These are phyloP conservation scores for Blakeslea trispora DNA, from an alignment of 371 early-diverging fungal species.

Conservation along the genomic window DNA sequence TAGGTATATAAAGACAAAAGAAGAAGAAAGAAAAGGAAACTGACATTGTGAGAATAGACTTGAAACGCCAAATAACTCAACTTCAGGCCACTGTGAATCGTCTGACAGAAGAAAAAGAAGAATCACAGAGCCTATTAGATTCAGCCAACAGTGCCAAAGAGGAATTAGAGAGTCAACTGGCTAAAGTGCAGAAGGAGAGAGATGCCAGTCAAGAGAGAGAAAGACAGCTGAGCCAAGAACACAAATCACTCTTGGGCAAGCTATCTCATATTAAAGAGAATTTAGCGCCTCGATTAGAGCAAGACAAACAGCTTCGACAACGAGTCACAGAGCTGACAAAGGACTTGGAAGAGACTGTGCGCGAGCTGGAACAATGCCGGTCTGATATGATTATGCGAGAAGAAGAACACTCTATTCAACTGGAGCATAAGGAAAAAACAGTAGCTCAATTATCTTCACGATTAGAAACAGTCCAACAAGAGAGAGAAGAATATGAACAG, in stretches of 20 bases:
- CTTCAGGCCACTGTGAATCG: conserved; percentile 39
- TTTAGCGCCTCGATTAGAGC: conserved; percentile 43
- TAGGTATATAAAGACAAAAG: too few relatives aligned
- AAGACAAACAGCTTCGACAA: conserved; percentile 43
- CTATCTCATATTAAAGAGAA: conserved; percentile 45
- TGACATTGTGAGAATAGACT: too few relatives aligned
- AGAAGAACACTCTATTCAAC: conserved; percentile 23
- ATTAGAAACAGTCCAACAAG: conserved; percentile 27
- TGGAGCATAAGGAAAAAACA: conserved; percentile 27
- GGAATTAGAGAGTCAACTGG: conserved; percentile 14
- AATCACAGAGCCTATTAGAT: conserved; percentile 19
- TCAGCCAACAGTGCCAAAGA: too few relatives aligned
- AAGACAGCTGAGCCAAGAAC: conserved; percentile 43
- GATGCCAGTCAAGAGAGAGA: conserved; percentile 23
- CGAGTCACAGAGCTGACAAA: conserved; percentile 28
- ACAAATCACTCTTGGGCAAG: conserved; percentile 38
- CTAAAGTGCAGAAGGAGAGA: conserved; percentile 16
- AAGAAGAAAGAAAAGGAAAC: too few relatives aligned
- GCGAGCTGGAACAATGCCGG: conserved; percentile 28
- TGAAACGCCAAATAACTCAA: conserved; percentile 45
- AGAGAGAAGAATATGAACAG: conserved; percentile 65
- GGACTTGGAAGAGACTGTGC: conserved; percentile 23
- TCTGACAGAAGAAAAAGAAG: conserved; percentile 41
- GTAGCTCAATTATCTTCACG: conserved; percentile 21
- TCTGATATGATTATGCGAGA: conserved; percentile 32